A percentile compares a stretch with the other conserved stretches of the same genome.
These are phyloP conservation scores for Aspergillus melleus DNA, from an alignment of 2,329 filamentous ascomycete species.

Conservation along the genomic window DNA sequence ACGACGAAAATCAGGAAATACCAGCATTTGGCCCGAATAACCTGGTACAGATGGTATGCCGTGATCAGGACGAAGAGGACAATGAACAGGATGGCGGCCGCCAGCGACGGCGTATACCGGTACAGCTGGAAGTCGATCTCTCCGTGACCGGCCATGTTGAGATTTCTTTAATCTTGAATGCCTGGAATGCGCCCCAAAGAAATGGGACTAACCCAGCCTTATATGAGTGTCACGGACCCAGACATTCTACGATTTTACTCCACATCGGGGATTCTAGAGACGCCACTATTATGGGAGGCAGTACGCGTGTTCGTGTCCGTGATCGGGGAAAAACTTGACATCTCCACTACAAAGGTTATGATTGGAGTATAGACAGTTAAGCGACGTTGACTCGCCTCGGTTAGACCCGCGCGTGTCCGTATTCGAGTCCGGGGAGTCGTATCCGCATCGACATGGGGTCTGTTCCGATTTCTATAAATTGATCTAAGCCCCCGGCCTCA, in stretches of 20 bases:
- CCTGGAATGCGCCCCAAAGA: neutral
- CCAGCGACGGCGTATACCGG: slow-evolving; percentile 47
- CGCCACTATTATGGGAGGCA: neutral
- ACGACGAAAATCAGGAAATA: slow-evolving; percentile 46
- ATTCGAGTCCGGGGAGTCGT: neutral
- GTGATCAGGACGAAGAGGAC: slow-evolving; percentile 49
- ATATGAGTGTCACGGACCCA: neutral
- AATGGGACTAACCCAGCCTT: neutral
- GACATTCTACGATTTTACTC: neutral
- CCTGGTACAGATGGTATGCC: slow-evolving; percentile 41
- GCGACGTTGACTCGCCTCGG: neutral
- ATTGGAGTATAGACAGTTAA: neutral
- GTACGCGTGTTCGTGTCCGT: neutral
- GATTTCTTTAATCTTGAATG: neutral
- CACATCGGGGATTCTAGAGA: neutral
- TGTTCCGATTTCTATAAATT: neutral
- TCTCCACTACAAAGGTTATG: neutral
- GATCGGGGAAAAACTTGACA: neutral
- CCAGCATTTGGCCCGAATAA: slow-evolving; percentile 48
- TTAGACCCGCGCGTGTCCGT: neutral
- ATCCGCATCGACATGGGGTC: neutral
- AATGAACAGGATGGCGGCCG: slow-evolving; percentile 48
- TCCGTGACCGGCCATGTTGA: slow-evolving; percentile 1
- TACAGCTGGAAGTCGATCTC: slow-evolving; percentile 24
- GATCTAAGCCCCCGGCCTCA: neutral